Percentiles rank a stretch among this genome's conserved stretches.
phyloP scores from a whole-genome alignment of 1,139 yeast species.

The Sugiyamaella neomexicana region DNA sequence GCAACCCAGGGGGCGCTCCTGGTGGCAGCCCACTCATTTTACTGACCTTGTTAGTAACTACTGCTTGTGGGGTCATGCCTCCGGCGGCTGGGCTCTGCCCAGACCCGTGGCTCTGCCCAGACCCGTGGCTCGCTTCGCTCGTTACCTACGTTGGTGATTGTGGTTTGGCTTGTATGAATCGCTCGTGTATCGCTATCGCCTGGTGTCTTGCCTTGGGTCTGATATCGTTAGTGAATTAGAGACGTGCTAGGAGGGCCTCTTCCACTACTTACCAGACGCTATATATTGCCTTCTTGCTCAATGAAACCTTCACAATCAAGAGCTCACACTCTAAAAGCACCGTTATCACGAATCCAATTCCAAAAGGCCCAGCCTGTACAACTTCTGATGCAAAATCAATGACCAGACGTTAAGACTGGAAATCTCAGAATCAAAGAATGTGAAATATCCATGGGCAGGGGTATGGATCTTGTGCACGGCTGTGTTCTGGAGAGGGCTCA shows the following conservation, averaged over 20 bases:
- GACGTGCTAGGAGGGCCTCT: not conserved
- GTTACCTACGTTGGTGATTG: not conserved
- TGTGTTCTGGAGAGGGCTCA: not conserved
- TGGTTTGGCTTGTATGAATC: not conserved
- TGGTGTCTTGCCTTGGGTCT: not conserved
- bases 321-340: too few species aligned
- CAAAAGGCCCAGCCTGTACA: not conserved
- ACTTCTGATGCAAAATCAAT: not conserved
- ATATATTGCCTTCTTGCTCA: too few species aligned
- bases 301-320: too few species aligned
- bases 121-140: not conserved
- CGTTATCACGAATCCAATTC: not conserved
- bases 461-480: not conserved
- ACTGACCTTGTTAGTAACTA: not conserved
- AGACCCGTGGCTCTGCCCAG: not conserved
- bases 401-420: not conserved
- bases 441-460: not conserved
- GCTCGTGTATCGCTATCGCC: not conserved
- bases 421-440: not conserved
- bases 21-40: constrained; percentile 3
- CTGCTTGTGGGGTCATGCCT: not conserved
- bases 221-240: not conserved
- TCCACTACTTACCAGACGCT: not conserved
- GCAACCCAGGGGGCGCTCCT: constrained; percentile 12
- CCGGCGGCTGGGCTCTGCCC: constrained; percentile 2